Evolutionary conservation across 371 early-diverging fungal genomes (phyloP), one percentile per base, ranked within the genome.

Genomic region (Mucor saturninus): DNA sequence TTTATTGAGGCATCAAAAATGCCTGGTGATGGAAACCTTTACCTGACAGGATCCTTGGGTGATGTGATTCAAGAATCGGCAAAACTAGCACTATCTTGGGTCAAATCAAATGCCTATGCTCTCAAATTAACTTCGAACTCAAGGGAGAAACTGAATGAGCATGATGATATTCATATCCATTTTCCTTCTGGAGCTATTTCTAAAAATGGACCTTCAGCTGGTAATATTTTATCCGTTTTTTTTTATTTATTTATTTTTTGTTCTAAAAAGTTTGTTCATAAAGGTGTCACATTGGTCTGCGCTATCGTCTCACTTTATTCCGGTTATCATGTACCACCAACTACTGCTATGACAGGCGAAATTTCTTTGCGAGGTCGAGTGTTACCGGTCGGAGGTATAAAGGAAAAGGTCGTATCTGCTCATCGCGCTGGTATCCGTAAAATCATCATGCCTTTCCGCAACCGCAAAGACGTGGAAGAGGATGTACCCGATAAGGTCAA

Each of bases 41-140:
- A 5, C 8, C 32, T 57, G 4, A 50, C 50, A 80, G 92, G 94
- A 2, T 89, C 89, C 49, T 72, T 95, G 11, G 94, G 94, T 0
- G 91, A 92, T 58, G 93, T 95, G 2, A 91, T 95, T 42, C 91
- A 92, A 66, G 95, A 95, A 72, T 93, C 93, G 29, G 93, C 92
- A 0, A 86, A 88, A 60, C 79, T 93, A 55, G 92, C 89, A 5
- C 61, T 93, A 28, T 87, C 92, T 14, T 93, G 91, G 92, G 88
- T 93, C 15, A 87, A 90, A 49, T 72, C 91, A 14, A 89, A 93
- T 69, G 88, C 90, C 4, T 74, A 71, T 54, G 69, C 74, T 8
- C 69, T 93, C 5, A 86, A 88, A 21, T 65, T 91, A 26, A 80
- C 86, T 2, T 61, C 62, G 15, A 68, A 79, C 0, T 53, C 69